Evolutionary conservation across 768 basidiomycete species (phyloP).

Genomic region (Podaxis sp.): DNA sequence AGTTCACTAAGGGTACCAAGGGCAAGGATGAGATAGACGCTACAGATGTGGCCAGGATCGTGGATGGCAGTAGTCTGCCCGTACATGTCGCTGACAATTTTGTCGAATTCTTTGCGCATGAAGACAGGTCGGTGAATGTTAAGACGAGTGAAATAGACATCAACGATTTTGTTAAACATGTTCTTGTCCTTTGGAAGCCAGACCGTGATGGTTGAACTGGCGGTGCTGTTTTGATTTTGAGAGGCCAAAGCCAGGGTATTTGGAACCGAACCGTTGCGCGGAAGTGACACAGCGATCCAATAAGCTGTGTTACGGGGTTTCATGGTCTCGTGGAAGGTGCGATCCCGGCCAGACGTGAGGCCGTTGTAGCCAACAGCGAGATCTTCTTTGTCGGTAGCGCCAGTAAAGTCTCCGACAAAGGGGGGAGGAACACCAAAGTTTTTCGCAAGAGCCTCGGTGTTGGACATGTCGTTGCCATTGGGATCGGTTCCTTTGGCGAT

Average conservation of each 20-base stretch:
- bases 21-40: conserved; percentile 74
- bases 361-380: conserved; percentile 75
- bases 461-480: conserved; percentile 76
- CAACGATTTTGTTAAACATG: conserved; percentile 60
- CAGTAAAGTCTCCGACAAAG: conserved; percentile 63
- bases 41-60: conserved; percentile 80
- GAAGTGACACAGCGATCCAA: conserved; percentile 59
- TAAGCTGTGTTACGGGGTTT: conserved; percentile 58
- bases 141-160: conserved; percentile 75
- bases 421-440: conserved; percentile 75
- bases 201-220: conserved; percentile 42
- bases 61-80: conserved; percentile 45
- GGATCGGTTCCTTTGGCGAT: conserved; percentile 73
- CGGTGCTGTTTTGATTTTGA: conserved; percentile 24
- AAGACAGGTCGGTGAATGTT: conserved; percentile 82
- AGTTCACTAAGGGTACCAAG: conserved; percentile 82
- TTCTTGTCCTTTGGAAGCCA: conserved; percentile 80
- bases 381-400: conserved; percentile 61
- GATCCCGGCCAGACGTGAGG: conserved; percentile 68
- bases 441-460: conserved; percentile 70
- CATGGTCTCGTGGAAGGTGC: conserved; percentile 49
- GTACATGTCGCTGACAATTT: conserved; percentile 65
- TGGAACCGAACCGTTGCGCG: conserved; percentile 40
- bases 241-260: conserved; percentile 35
- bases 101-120: conserved; percentile 65